Evolutionary conservation across 768 basidiomycete species (phyloP), one percentile per base, ranked within the genome.

Genomic region (Mycena rosella): DNA sequence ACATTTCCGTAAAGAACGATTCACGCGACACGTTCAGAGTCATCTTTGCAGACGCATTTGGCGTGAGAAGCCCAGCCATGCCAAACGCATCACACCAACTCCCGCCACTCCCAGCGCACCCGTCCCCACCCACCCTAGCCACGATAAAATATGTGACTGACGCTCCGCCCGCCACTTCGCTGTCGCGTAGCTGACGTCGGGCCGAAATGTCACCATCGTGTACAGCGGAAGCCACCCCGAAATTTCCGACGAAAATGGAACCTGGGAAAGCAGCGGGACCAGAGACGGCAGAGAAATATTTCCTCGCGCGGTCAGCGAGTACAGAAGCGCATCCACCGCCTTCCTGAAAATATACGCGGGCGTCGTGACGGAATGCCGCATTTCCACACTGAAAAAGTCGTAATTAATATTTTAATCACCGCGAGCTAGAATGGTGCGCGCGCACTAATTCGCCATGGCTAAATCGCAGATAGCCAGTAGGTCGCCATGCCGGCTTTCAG

Each of bases 121-220:
- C 66, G 84, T 79, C 60, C 86, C 86, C 72, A 83, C 74, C 83
- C 86, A 86, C 26, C 84, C 86, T 17, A 84, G 74, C 55, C 78
- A 75, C 57, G 81, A 77, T 68, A 98, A 81, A 59, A 94, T 84
- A 32, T 76, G 78, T n/a, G 86, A 82, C 81, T 99, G 97, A 76
- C 84, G 81, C 67, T 79, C 83, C 63, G 91, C 91, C 78, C 89
- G 90, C 75, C 83, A 85, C 76, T 88, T 87, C 24, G 91, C 96
- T 55, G 89, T 89, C 62, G 90, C 89, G 76, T 99, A 99, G 77
- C 91, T 91, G 74, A 99, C 89, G 79, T 99, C 97, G 56, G 96
- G 95, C 45, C 97, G 88, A 83, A 99, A 99, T 48, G 97, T 98
- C 71, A 98, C 92, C 96, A 99, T 98, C 36, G 95, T 95, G 79